These are phyloP conservation scores for Calonectria crousiana DNA, from an alignment of 2,329 filamentous ascomycete genomes.

Conservation along the genomic window DNA sequence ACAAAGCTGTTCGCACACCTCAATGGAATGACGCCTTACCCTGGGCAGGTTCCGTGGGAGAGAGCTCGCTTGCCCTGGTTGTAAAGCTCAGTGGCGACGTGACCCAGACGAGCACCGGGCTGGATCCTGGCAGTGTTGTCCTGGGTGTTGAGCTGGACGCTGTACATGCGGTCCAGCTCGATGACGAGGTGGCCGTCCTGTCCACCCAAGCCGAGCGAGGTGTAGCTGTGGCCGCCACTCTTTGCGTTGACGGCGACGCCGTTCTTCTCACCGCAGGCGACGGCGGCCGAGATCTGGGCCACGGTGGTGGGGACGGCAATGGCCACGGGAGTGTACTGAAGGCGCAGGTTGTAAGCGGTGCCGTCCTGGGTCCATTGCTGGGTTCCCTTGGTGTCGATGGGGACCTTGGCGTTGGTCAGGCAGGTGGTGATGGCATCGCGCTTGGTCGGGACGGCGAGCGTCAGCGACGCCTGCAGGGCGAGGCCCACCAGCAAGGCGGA, in stretches of 20 bases:
- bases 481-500: conserved; percentile 10
- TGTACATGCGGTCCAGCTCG: conserved; percentile 55
- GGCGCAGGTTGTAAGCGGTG: conserved; percentile 49
- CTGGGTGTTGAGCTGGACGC: conserved; percentile 42
- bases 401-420: conserved; percentile 43
- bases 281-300: conserved; percentile 58
- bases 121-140: conserved; percentile 45
- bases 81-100: conserved; percentile 57
- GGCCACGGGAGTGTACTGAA: conserved; percentile 47
- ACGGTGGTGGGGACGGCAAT: conserved; percentile 49
- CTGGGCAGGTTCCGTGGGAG: conserved; percentile 65
- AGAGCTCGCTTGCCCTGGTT: conserved; percentile 57
- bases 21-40: conserved; percentile 47
- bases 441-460: conserved; percentile 34
- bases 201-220: conserved; percentile 60
- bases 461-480: conserved; percentile 10
- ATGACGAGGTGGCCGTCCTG: conserved; percentile 56
- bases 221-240: conserved; percentile 67
- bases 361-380: conserved; percentile 49
- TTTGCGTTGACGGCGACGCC: conserved; percentile 63
- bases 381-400: conserved; percentile 35
- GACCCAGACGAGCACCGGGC: conserved; percentile 63
- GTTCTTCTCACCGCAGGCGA: conserved; percentile 58
- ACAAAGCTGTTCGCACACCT: background rate
- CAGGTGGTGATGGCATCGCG: conserved; percentile 44